A percentile compares a stretch with the other conserved stretches of the same genome.
Evolutionary conservation across 345 rosid species (phyloP).

Genomic region (Gossypium arboreum): DNA sequence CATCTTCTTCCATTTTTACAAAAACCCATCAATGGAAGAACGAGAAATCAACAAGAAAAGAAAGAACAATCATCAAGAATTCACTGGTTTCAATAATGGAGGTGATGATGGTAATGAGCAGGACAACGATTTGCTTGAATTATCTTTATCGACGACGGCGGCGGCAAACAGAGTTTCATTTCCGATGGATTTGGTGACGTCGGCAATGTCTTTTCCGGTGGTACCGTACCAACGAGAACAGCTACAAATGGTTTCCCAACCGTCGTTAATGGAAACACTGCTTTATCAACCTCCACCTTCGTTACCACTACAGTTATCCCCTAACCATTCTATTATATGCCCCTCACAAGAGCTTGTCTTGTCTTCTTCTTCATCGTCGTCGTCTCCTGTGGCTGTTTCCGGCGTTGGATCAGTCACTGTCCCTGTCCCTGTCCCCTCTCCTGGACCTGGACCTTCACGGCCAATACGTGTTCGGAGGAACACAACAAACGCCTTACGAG

Average conservation of each 20-base stretch:
- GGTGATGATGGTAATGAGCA: not conserved
- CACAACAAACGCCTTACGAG: slow-evolving; percentile 10
- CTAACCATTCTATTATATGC: not conserved
- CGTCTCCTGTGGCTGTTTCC: not conserved
- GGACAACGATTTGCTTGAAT: slow-evolving; percentile 19
- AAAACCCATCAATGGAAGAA: not conserved
- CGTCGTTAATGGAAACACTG: not conserved
- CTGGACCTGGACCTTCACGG: not conserved
- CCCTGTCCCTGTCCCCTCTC: not conserved
- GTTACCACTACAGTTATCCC: slow-evolving; percentile 11
- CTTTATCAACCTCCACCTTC: slow-evolving; percentile 1
- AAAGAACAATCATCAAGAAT: not conserved
- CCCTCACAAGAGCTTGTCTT: not conserved
- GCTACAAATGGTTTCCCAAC: not conserved
- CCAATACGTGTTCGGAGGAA: slow-evolving; percentile 28
- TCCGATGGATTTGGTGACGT: too few relatives aligned
- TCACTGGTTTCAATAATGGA: too few relatives aligned
- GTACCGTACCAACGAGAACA: not conserved
- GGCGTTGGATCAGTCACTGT: not conserved
- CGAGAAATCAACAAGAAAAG: not conserved
- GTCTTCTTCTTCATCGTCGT: not conserved
- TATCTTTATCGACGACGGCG: not conserved
- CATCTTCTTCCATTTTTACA: not conserved
- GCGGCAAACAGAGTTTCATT: too few relatives aligned
- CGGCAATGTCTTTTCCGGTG: not conserved